phyloP scores from a whole-genome alignment of 2,329 filamentous ascomycete genomes.

The Aspergillus sp. region DNA sequence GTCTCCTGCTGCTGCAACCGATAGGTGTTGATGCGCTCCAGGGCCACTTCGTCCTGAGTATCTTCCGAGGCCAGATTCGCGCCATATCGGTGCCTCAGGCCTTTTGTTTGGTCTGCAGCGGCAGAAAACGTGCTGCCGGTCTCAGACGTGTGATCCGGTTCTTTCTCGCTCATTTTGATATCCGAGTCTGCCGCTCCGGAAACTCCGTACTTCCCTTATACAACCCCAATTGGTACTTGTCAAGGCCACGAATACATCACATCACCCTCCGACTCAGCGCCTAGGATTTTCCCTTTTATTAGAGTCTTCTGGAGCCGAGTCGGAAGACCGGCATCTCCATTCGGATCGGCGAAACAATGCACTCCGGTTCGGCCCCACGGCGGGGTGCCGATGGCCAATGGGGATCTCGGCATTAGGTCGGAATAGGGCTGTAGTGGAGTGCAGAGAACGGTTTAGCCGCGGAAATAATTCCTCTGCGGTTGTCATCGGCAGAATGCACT shows the following conservation, averaged over 20 bases:
- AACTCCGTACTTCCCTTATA: no score
- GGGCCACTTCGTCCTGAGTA: background rate
- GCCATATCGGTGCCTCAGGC: background rate
- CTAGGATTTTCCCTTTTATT: background rate
- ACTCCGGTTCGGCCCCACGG: background rate
- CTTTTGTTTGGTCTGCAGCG: background rate
- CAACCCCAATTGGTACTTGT: no score
- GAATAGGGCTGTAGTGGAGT: background rate
- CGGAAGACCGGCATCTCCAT: background rate
- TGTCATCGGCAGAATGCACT: no score
- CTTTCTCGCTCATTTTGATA: no score
- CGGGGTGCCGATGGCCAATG: background rate
- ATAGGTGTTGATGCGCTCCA: constrained; percentile 19
- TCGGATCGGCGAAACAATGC: background rate
- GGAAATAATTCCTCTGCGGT: background rate
- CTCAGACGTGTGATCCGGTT: no score
- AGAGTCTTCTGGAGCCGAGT: background rate
- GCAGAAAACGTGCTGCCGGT: background rate
- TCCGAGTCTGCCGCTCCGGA: no score
- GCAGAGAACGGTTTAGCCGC: background rate
- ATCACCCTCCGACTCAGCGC: background rate
- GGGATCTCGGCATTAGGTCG: background rate
- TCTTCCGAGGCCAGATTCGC: background rate
- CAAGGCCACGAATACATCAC: background rate
- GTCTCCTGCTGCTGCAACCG: constrained; percentile 21